Conservation (phyloP, 352 stramenopile species). For the Blastocystis sp. region DNA sequence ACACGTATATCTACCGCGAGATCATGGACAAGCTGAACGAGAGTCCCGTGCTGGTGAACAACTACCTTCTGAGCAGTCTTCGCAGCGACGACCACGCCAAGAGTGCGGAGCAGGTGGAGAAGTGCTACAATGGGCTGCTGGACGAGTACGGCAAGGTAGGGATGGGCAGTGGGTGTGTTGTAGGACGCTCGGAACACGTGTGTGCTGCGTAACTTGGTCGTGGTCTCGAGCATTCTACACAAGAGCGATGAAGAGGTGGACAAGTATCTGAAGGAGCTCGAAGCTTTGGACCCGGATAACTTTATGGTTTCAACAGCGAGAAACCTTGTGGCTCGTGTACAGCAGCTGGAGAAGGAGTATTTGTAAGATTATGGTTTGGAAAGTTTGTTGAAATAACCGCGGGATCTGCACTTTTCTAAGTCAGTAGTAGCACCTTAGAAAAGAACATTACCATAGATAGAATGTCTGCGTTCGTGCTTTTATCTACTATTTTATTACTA, state of each 20-base stretch:
- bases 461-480: too few species aligned
- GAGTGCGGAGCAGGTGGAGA: not conserved
- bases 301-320: constrained; percentile 19
- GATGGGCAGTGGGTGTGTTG: not conserved
- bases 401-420: not conserved
- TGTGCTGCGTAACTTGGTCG: constrained; percentile 28
- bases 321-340: not conserved
- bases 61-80: constrained; percentile 33
- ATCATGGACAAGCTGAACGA: constrained; percentile 61
- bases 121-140: constrained; percentile 21
- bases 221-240: constrained; percentile 23
- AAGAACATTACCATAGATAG: too few species aligned
- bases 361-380: not conserved
- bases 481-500: not conserved
- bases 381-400: not conserved
- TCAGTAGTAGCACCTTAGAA: too few species aligned
- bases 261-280: constrained; percentile 44
- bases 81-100: not conserved
- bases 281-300: not conserved
- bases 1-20: constrained; percentile 53
- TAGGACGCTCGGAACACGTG: not conserved
- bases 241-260: constrained; percentile 16
- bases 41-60: constrained; percentile 35
- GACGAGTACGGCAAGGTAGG: constrained; percentile 49
- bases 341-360: constrained; percentile 39